Evolutionary conservation across 768 basidiomycete genomes (phyloP).

Genomic region (Lanmaoa pseudosensibilis): DNA sequence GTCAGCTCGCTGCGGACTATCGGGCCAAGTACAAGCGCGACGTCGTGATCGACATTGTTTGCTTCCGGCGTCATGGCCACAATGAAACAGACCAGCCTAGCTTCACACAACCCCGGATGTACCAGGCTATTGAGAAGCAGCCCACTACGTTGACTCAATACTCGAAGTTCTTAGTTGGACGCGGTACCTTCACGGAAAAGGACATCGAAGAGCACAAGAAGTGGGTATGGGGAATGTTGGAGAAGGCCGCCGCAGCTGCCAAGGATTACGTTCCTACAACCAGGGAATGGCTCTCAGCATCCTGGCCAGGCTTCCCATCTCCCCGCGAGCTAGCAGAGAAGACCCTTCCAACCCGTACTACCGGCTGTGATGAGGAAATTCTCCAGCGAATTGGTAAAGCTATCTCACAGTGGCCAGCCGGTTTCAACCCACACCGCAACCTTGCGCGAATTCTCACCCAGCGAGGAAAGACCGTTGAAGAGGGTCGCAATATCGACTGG

Average conservation of each 20-base stretch:
- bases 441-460: slow-evolving; percentile 86
- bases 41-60: slow-evolving; percentile 97
- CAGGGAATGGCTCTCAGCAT: slow-evolving; percentile 97
- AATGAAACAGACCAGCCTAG: slow-evolving; percentile 99
- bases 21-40: slow-evolving; percentile 99
- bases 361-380: slow-evolving; percentile 73
- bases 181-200: slow-evolving; percentile 91
- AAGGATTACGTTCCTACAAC: slow-evolving; percentile 95
- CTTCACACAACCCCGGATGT: slow-evolving; percentile 99
- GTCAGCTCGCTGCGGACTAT: slow-evolving; percentile 97
- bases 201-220: slow-evolving; percentile 98
- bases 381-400: slow-evolving; percentile 84
- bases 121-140: slow-evolving; percentile 93
- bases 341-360: slow-evolving; percentile 86
- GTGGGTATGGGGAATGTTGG: slow-evolving; percentile 99
- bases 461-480: slow-evolving; percentile 88
- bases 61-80: slow-evolving; percentile 98
- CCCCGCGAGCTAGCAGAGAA: slow-evolving; percentile 93
- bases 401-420: slow-evolving; percentile 81
- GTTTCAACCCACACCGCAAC: slow-evolving; percentile 89
- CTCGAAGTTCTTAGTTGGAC: slow-evolving; percentile 84
- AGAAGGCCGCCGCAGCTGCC: slow-evolving; percentile 88
- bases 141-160: slow-evolving; percentile 91
- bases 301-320: slow-evolving; percentile 98
- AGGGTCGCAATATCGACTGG: slow-evolving; percentile 94